Conservation (phyloP, 108 stramenopile genomes). For the Cyclotella cryptica region DNA sequence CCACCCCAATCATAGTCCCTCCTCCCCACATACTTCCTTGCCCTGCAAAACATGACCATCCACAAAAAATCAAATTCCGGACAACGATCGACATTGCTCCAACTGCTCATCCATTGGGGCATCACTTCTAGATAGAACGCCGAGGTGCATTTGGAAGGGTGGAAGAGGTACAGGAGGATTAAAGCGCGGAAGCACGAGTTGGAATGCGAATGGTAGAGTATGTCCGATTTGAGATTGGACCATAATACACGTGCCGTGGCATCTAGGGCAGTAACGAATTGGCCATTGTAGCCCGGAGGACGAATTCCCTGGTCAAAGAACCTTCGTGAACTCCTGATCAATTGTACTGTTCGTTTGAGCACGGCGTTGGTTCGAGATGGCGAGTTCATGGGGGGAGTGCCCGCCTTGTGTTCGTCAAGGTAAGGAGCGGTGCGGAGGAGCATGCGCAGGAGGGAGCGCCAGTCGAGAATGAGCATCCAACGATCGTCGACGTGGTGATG, state of each 20-base stretch:
- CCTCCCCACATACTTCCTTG: conserved; percentile 75
- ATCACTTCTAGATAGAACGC: conserved; percentile 70
- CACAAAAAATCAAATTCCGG: conserved; percentile 89
- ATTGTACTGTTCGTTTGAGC: conserved; percentile 70
- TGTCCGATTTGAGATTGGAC: conserved; percentile 69
- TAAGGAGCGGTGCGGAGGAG: conserved; percentile 85
- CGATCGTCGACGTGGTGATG: conserved; percentile 33
- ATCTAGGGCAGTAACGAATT: conserved; percentile 34
- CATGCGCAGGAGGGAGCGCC: conserved; percentile 74
- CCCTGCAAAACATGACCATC: conserved; percentile 84
- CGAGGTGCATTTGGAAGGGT: conserved; percentile 74
- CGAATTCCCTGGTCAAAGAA: conserved; percentile 84
- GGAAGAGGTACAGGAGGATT: conserved; percentile 83
- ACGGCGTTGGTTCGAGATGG: conserved; percentile 64
- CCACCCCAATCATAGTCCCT: conserved; percentile 73
- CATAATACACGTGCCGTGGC: conserved; percentile 73
- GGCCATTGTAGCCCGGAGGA: conserved; percentile 44
- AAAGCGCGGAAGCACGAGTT: conserved; percentile 84
- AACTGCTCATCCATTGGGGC: conserved; percentile 78
- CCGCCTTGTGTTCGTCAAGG: conserved; percentile 80
- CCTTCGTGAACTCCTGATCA: conserved; percentile 78
- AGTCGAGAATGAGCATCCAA: conserved; percentile 71
- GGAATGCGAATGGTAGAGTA: conserved; percentile 83
- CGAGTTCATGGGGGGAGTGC: conserved; percentile 59
- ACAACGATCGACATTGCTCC: conserved; percentile 87